Base-by-base conservation (phyloP, 257 asterid species). In the Salvia splendens region DNA sequence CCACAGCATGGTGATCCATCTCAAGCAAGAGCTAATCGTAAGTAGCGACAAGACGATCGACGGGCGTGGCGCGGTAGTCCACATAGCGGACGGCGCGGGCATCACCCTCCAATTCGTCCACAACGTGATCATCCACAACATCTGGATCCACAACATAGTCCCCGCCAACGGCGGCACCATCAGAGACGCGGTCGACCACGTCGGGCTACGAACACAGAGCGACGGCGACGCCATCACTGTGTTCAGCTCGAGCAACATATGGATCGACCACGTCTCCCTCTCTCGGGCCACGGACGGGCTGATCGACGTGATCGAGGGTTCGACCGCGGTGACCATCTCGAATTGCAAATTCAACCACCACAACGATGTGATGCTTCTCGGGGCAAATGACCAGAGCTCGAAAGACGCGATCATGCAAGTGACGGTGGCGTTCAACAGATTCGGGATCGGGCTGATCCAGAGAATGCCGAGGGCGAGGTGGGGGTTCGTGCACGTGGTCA, bases 321-420 rank as follows among this genome's bases (percentile, higher is more conserved):
- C 98, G 54, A 92, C 96, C 0, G 96, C 98, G 0, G 67, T 92
- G 32, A 92, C 96, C 45, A 81, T 92, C 74, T 92, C 98, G 17
- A 89, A 89, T 76, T 85, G 95, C 95, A 89, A 92, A 71, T 92
- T 92, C 78, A 89, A 89, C 79, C 85, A 85, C 71, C 98, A 92
- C 42, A 85, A 92, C n/a, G 92, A 87, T 8, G 97, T 89, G 73
- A 89, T 92, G 95, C 83, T 92, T 3, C 68, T 92, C 75, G 96
- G 98, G 1, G 98, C 98, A 3, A 69, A 69, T 17, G 98, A 92
- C 42, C 24, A 10, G 1, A 50, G 67, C 33, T 50, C 83, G 0
- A 83, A 69, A 5, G 98, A 92, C 32, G 61, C 71, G 11, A 82
- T 89, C 67, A 89, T 92, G 96, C 98, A 92, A 71, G 96, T 86